Evolutionary conservation across 2,329 filamentous ascomycete species (phyloP).

Genomic region (Ceratocystiopsis minuta): DNA sequence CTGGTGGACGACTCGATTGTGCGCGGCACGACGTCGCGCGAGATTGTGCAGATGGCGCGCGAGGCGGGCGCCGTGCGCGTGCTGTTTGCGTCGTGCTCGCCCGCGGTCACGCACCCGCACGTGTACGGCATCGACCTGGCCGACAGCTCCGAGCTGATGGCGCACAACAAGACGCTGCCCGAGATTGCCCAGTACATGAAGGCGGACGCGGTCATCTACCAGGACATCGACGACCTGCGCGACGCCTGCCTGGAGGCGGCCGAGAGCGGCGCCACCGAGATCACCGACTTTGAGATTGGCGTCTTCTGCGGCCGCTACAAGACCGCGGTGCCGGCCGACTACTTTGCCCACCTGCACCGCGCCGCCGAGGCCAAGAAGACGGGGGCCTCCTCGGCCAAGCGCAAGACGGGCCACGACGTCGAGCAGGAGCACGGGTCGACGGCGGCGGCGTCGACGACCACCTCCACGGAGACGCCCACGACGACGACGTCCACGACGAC

Average conservation of each 20-base stretch:
- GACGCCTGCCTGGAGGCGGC: conserved; percentile 58
- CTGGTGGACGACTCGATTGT: conserved; percentile 64
- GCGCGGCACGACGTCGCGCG: conserved; percentile 46
- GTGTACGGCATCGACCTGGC: conserved; percentile 39
- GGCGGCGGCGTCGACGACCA: too few species aligned
- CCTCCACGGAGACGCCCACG: background rate
- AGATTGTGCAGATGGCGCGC: conserved; percentile 20
- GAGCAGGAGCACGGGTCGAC: too few species aligned
- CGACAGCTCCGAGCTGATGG: conserved; percentile 12
- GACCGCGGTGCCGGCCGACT: conserved; percentile 59
- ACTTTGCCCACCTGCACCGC: conserved; percentile 68
- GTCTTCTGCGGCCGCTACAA: conserved; percentile 83
- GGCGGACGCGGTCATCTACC: conserved; percentile 37
- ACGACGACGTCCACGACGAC: background rate
- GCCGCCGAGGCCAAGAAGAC: background rate
- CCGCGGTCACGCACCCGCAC: conserved; percentile 69
- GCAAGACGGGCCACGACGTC: too few species aligned
- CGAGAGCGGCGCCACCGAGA: conserved; percentile 24
- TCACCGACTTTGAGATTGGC: conserved; percentile 60
- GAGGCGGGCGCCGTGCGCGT: conserved; percentile 23
- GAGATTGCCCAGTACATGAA: conserved; percentile 26
- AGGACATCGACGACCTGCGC: conserved; percentile 55
- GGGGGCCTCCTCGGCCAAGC: too few species aligned
- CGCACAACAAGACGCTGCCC: conserved; percentile 16
- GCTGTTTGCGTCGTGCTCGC: conserved; percentile 66